A percentile compares a stretch with the other conserved stretches of the same genome.
These are phyloP conservation scores for Pestalotiopsis sp. DNA, from an alignment of 2,329 filamentous ascomycete genomes.

Conservation along the genomic window DNA sequence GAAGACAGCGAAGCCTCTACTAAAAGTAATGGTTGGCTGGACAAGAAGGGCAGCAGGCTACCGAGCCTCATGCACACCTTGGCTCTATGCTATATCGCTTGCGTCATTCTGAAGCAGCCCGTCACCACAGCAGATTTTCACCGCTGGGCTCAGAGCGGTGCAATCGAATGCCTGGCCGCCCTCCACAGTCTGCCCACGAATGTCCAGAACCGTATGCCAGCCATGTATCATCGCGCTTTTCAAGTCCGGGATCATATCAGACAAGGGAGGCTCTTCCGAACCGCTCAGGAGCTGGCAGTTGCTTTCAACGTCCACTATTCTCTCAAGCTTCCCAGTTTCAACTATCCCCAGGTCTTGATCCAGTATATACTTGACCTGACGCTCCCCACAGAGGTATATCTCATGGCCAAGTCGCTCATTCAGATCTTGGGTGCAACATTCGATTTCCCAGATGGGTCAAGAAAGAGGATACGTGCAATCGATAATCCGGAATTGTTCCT, in stretches of 20 bases:
- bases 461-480: constrained; percentile 44
- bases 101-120: constrained; percentile 73
- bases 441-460: constrained; percentile 51
- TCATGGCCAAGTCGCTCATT: constrained; percentile 57
- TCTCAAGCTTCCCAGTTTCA: constrained; percentile 72
- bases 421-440: constrained; percentile 53
- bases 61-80: constrained; percentile 76
- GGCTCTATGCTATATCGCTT: constrained; percentile 77
- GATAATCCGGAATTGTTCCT: constrained; percentile 76
- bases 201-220: constrained; percentile 66
- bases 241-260: constrained; percentile 50
- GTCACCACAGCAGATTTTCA: constrained; percentile 73
- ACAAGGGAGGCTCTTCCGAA: constrained; percentile 62
- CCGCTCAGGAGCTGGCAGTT: constrained; percentile 60
- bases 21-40: constrained; percentile 42
- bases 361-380: constrained; percentile 70
- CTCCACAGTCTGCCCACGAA: constrained; percentile 45
- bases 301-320: constrained; percentile 69
- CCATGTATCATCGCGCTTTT: constrained; percentile 58
- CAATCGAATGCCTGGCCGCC: constrained; percentile 71
- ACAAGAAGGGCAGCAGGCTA: constrained; percentile 45
- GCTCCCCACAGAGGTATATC: constrained; percentile 71
- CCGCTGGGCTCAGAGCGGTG: constrained; percentile 65
- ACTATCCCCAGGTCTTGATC: constrained; percentile 66
- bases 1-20: constrained; percentile 24